Evolutionary conservation across 179 eudicot species (phyloP), one percentile per base, ranked within the genome.

Genomic region (Beta lomatogona): DNA sequence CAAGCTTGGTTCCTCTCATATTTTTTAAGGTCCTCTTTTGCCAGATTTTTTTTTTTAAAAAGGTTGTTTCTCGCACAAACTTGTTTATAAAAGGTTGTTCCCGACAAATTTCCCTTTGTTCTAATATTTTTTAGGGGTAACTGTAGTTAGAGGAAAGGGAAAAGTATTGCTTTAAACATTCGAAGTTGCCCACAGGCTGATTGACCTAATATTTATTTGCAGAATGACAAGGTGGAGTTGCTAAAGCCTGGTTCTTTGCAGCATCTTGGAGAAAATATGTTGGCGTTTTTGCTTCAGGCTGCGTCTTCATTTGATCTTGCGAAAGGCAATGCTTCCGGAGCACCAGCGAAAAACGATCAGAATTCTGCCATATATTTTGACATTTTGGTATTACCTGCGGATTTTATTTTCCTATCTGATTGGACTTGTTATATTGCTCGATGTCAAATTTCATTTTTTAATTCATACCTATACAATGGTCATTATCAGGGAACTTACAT

Each of bases 241-340:
- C 79, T 96, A 80, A 91, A 83, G 80, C 90, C 92, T 50, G 99
- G 99, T 80, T 96, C 99, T 59, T 98, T 94, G 80, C 99, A 96
- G 90, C 98, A 96, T 91, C 93, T 94, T 81, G 99, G 99, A 84
- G 99, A 94, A 82, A 96, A 96, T 86, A 91, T 96, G 98, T 91
- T 94, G 80, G 92, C 97, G 12, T 96, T 93, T 86, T 85, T 96
- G 88, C 89, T 87, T 85, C 90, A 87, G 45, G 86, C 92, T 78
- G 98, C 91, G 82, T 86, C 94, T 68, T 89, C 92, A 71, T 77
- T 93, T 77, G 84, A 81, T 79, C 89, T 92, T 79, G 89, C 90
- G 18, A 86, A 87, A 68, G 88, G 54, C 83, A 82, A 84, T 86
- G 82, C 80, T 74, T 71, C 59, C 72, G 86, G 86, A 78, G 86